Conservation (phyloP, 495 filamentous ascomycete species). For the Friedmanniomyces endolithicus region DNA sequence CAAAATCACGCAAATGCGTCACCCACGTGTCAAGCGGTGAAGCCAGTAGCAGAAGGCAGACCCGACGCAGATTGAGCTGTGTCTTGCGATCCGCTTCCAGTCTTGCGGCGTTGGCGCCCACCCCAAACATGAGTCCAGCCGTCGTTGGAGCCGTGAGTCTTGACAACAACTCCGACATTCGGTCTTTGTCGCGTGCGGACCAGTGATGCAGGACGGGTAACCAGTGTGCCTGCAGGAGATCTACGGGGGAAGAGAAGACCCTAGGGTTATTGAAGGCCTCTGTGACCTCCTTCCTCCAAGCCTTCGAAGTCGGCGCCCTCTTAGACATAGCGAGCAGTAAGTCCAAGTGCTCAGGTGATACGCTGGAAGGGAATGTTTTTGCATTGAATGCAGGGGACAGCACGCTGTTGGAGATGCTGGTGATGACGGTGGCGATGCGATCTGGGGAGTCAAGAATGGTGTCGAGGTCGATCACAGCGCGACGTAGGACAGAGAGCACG, state of each 20-base stretch:
- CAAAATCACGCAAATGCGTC: constrained; percentile 53
- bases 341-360: constrained; percentile 55
- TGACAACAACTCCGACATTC: constrained; percentile 65
- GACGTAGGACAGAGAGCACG: background rate
- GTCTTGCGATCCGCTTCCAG: constrained; percentile 87
- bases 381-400: constrained; percentile 73
- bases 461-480: constrained; percentile 44
- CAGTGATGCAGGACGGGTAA: constrained; percentile 72
- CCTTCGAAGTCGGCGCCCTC: constrained; percentile 66
- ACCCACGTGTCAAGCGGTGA: constrained; percentile 65
- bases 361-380: constrained; percentile 77
- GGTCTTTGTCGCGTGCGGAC: constrained; percentile 73
- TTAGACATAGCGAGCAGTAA: constrained; percentile 67
- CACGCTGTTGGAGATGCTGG: constrained; percentile 68
- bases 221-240: constrained; percentile 62
- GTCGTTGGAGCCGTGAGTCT: constrained; percentile 75
- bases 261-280: constrained; percentile 85
- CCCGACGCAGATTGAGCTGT: constrained; percentile 77
- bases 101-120: constrained; percentile 87
- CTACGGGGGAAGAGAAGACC: constrained; percentile 59
- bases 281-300: constrained; percentile 83
- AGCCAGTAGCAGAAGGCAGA: constrained; percentile 65
- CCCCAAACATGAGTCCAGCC: constrained; percentile 96
- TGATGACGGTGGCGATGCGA: constrained; percentile 61
- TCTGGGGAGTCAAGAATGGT: constrained; percentile 78